Base-by-base conservation (phyloP, 2,329 filamentous ascomycete genomes). In the Scopulariopsis brevicaulis region DNA sequence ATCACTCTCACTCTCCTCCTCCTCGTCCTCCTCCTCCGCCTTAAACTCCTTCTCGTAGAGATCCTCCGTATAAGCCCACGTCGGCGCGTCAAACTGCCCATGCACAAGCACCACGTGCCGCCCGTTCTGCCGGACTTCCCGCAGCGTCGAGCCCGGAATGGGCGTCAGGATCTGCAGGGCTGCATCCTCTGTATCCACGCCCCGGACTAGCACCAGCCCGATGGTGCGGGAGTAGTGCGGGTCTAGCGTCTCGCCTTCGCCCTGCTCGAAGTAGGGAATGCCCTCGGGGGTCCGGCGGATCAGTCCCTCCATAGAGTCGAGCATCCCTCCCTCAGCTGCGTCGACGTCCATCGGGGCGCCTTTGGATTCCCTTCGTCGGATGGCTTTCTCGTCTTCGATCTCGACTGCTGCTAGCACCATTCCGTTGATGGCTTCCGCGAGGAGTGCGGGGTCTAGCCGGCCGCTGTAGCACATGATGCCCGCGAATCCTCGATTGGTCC, bases 41-140 rank as follows among this genome's bases (percentile, higher is more conserved):
- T 7, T 32, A 2, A 35, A 12, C 35, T 50, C 48, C 46, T 67
- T 68, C 35, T 68, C 63, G 62, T 83, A 78, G 18, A 84, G 63
- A 40, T 85, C 81, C 65, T 89, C 86, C 0, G 81, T 81, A 61
- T 87, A 88, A 1, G 84, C 83, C 85, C 86, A 90, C 3, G 77
- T 82, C 0, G 86, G 85, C 1, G 80, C 72, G 64, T 90, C 87
- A 58, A 88, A 82, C 62, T 81, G 85, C 2, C 87, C 87, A 57
- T 84, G 79, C 1, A 90, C 78, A 3, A 90, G 73, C 3, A 89
- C 79, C 18, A 89, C 71, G 18, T 76, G 71, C 35, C 75, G 72
- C 0, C 77, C 77, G 32, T 69, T 67, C 8, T 69, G 65, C 50
- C 66, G 71, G 20, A 76, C 65, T 11, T 70, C 65, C 43, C 71